Evolutionary conservation across 371 early-diverging fungal species (phyloP), one percentile per base, ranked within the genome.

Genomic region (Apophysomyces variabilis): DNA sequence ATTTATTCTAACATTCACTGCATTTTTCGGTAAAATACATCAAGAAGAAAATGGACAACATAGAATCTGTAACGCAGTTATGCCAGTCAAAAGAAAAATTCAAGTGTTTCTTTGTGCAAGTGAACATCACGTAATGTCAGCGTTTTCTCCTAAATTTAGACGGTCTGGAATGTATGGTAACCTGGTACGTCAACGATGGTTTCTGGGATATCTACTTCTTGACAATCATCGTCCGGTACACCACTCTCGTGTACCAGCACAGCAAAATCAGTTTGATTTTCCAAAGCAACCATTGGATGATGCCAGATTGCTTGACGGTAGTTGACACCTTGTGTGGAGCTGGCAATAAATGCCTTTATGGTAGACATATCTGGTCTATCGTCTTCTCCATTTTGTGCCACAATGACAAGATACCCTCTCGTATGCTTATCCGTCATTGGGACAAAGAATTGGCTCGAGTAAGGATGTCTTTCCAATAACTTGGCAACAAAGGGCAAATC

Each of bases 251-350:
- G 87, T 3, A 92, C 90, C 18, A 91, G 69, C 21, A 84, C 84
- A 21, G 87, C 72, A 67, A 92, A 93, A 60, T 90, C 85, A 21
- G 80, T 82, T 39, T 69, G 74, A 50, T 78, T 57, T 41, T 88
- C 86, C 13, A 93, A 69, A 6, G 84, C 88, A 66, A 95, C 80
- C 93, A 95, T 94, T 7, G 95, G 95, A 72, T 93, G 93, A 70
- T 96, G 96, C 96, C 96, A 96, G 45, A 88, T 83, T 68, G 90
- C 92, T 21, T 87, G 82, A 57, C 82, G 73, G 74, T 96, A 96
- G 74, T 89, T 94, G 69, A 96, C 84, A 8, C 92, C 96, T 82
- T 96, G 95, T 8, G 73, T 82, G 8, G 82, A 76, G 58, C 77
- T 79, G n/a, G 89, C 93, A 21, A 90, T 73, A 68, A 94, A 95